Evolutionary conservation across 129 eudicot species (phyloP), one percentile per base, ranked within the genome.

Genomic region (Smallanthus sonchifolius): DNA sequence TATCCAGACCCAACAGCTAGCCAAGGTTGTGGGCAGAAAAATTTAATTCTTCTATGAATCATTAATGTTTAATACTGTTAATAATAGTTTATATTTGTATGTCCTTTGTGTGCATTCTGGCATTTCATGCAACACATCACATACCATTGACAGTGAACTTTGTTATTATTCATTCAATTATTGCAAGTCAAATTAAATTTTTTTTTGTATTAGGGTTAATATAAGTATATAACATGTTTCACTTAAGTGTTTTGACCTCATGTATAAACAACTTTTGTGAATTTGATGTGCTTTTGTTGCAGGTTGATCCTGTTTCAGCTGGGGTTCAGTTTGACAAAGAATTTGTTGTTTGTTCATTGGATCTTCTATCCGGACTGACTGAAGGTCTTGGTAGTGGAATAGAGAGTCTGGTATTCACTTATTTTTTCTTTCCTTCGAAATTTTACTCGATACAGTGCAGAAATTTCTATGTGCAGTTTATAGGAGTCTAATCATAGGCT

Each of bases 341-440:
- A 64, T 93, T 93, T 71, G 76, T 83, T 44, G 97, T 93, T 38
- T 93, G 98, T 80, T 88, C 90, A 59, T 83, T 93, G 86, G 98
- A 93, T 78, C 90, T 93, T 74, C 93, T 93, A 15, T 93, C 98
- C 17, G 97, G 98, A 62, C 91, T 93, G 36, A 78, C 96, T 5
- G 98, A 93, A 75, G 98, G 96, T 69, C 98, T 93, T 88, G 97
- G 97, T 30, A 83, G 92, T 73, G 97, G 97, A 71, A 79, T 93
- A 9, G 98, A 93, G 83, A 90, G 93, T 78, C 81, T 93, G 98
- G 98, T 93, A 93, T 62, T 61, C 49, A 69, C 42, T 56, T 42
- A 45, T 52, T 43, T 8, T 70, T 44, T 6, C 15, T 36, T 52
- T 17, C 36, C 30, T 24, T 59, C 4, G 2, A 36, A 37, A 56